A percentile compares a stretch with the other conserved stretches of the same genome.
These are phyloP conservation scores for Kazachstania bromeliacearum DNA, from an alignment of 805 yeast species.

Conservation along the genomic window DNA sequence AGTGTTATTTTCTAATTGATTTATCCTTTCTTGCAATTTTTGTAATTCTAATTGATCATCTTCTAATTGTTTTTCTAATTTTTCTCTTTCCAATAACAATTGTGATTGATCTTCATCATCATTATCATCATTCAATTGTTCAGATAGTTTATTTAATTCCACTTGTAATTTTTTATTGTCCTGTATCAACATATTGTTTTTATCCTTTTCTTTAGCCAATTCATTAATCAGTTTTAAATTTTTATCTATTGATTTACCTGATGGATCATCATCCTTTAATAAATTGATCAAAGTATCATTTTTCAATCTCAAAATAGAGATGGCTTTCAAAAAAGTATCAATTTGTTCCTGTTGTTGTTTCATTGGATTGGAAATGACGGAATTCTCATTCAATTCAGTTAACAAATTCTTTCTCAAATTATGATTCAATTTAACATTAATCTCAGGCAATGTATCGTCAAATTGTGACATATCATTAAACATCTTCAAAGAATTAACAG, in stretches of 20 bases:
- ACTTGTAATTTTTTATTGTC: conserved; percentile 4
- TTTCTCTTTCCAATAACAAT: conserved; percentile 3
- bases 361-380: conserved; percentile 23
- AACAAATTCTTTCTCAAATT: conserved; percentile 12
- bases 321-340: conserved; percentile 18
- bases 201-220: conserved; percentile 4
- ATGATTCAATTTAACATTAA: conserved; percentile 1
- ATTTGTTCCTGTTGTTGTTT: conserved; percentile 25
- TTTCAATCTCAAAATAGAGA: conserved; percentile 22
- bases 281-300: conserved; percentile 24
- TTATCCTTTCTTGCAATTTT: conserved; percentile 2
- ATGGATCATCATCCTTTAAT: conserved; percentile 13
- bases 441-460: conserved; percentile 26
- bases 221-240: conserved; percentile 5
- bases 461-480: conserved; percentile 27
- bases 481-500: conserved; percentile 18
- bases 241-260: conserved; percentile 2
- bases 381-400: conserved; percentile 15
- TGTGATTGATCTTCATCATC: conserved; percentile 2
- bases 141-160: conserved; percentile 1
- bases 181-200: neutral
- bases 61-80: conserved; percentile 4
- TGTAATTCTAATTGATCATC: conserved; percentile 5
- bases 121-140: conserved; percentile 1
- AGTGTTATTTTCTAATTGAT: neutral